Conservation (phyloP, 257 asterid species). For the Solanum pimpinellifolium region DNA sequence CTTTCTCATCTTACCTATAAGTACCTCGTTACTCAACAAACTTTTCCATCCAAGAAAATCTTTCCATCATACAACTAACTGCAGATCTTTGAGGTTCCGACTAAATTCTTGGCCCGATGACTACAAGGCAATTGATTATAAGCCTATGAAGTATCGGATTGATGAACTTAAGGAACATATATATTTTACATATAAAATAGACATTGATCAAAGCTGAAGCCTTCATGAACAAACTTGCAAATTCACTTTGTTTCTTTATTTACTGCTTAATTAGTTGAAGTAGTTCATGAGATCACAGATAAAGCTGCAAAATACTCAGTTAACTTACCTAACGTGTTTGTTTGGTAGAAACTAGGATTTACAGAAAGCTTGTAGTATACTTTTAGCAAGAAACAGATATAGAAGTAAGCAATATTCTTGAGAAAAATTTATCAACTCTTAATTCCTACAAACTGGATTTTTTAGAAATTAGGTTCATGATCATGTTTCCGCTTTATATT, state of each 20-base stretch:
- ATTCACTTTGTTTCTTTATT: neutral
- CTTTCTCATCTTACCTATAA: neutral
- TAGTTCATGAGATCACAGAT: neutral
- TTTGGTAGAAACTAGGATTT: too few species aligned
- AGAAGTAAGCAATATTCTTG: too few species aligned
- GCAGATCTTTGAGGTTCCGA: neutral
- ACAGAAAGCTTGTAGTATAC: too few species aligned
- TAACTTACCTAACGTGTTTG: too few species aligned
- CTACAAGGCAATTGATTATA: too few species aligned
- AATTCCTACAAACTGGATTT: too few species aligned
- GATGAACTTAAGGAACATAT: conserved; percentile 41
- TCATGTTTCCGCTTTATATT: too few species aligned
- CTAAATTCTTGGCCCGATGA: neutral
- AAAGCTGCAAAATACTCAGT: neutral
- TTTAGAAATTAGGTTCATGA: too few species aligned
- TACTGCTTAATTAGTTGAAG: neutral
- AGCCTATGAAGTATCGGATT: neutral
- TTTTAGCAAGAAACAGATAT: too few species aligned
- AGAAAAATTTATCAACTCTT: too few species aligned
- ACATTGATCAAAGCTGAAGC: conserved; percentile 51
- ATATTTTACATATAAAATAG: conserved; percentile 19
- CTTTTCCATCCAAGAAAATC: neutral
- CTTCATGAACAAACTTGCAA: conserved; percentile 16
- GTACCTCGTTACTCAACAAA: neutral
- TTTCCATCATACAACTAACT: neutral